Conservation (phyloP, 169 alveolate genomes). For the Plasmodium falciparum region DNA sequence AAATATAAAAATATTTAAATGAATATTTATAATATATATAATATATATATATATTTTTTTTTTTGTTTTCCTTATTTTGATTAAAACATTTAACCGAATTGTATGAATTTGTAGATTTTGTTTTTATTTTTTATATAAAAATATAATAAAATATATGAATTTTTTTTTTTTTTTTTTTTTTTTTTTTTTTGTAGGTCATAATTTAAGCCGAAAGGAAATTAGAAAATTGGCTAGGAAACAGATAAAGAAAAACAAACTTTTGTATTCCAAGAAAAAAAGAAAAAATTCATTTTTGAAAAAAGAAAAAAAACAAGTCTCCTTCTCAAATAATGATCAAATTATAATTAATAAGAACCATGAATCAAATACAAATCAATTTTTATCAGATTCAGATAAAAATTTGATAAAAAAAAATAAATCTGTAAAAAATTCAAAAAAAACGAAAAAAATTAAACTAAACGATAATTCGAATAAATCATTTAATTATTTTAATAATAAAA, state of each 20-base stretch:
- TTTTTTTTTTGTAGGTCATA: slow-evolving; percentile 51
- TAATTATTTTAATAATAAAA: not conserved
- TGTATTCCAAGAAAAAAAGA: slow-evolving; percentile 75
- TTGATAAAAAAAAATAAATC: not conserved
- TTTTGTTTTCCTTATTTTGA: too few species aligned
- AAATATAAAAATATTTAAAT: too few species aligned
- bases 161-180: too few species aligned
- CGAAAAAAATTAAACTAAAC: not conserved
- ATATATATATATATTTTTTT: too few species aligned
- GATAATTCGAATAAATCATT: too few species aligned
- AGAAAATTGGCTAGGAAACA: slow-evolving; percentile 78
- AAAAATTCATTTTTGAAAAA: slow-evolving; percentile 2
- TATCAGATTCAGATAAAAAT: slow-evolving; percentile 10
- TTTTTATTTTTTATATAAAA: too few species aligned
- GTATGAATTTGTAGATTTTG: too few species aligned
- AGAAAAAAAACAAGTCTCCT: not conserved
- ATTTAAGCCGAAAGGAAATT: slow-evolving; percentile 76
- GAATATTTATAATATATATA: too few species aligned
- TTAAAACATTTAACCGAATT: too few species aligned
- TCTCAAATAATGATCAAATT: too few species aligned
- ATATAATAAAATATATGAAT: too few species aligned
- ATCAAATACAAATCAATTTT: slow-evolving; percentile 4
- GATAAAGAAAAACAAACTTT: slow-evolving; percentile 77
- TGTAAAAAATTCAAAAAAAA: slow-evolving; percentile 17
- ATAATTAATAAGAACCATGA: not conserved